Evolutionary conservation across 1,284 basidiomycete species (phyloP), one percentile per base, ranked within the genome.

Genomic region (Porodaedalea pini): DNA sequence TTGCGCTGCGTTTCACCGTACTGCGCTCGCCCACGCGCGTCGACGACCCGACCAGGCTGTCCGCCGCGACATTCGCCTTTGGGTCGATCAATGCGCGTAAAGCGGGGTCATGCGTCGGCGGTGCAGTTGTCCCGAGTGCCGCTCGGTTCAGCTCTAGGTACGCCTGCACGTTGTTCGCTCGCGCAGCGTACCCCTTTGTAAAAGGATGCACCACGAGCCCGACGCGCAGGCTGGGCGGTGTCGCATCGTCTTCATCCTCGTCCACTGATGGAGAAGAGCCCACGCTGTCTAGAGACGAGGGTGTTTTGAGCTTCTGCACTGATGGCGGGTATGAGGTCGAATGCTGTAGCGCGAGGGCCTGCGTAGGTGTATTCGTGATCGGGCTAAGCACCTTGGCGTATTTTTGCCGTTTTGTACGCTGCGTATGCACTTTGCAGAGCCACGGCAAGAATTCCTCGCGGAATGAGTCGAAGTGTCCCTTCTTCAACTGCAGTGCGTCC

Each of bases 381-480:
- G 78, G 70, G 49, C 70, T 74, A 23, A 82, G 67, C 15, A 77
- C 80, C 81, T 53, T 32, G 27, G 73, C 78, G 62, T 88, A 88
- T 70, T 83, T 87, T 45, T 70, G 71, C 59, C 76, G 74, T 64
- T 82, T 84, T 6, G 76, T 75, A 8, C 74, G 72, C 56, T 86
- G 84, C 64, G 92, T 93, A 60, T 90, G 88, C 5, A 90, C 75
- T 69, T 92, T 93, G 72, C 91, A 88, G 44, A 95, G 69, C 90
- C 92, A 95, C 0, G 93, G 93, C 5, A 96, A 71, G 65, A 95
- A 90, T 62, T 95, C 92, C 69, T 94, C 90, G 54, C 86, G 77
- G 58, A 96, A 78, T 11, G 90, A 93, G 51, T 90, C 85, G 40
- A 94, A 77, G 62, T 84, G 79, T 7, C 73, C 72, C 64, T 89